Evolutionary conservation across 2,329 filamentous ascomycete species (phyloP).

Genomic region (Fusarium siculi): DNA sequence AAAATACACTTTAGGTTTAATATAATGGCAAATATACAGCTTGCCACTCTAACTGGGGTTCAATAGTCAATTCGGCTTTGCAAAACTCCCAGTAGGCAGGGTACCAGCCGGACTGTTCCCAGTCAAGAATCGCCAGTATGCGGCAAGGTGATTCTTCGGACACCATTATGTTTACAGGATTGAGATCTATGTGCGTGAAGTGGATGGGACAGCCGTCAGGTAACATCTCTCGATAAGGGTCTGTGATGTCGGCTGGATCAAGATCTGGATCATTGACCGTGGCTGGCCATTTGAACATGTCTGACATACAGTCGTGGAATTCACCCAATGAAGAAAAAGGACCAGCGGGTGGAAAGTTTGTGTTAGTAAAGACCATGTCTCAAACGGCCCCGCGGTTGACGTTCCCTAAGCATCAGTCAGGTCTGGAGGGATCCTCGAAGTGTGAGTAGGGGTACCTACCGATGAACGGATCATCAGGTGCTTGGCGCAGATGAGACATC

Average conservation of each 20-base stretch:
- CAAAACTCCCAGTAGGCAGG: not conserved
- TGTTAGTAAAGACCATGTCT: conserved; percentile 8
- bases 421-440: not conserved
- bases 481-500: not conserved
- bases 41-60: not conserved
- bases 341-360: not conserved
- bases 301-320: conserved; percentile 25
- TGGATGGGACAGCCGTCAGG: not conserved
- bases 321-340: conserved; percentile 11
- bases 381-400: conserved; percentile 9
- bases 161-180: conserved; percentile 29
- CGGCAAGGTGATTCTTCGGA: not conserved
- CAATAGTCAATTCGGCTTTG: not conserved
- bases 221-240: conserved; percentile 2
- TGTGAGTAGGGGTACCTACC: not conserved
- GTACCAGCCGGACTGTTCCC: not conserved
- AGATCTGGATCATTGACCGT: not conserved
- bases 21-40: not conserved
- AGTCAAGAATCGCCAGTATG: not conserved
- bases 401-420: not conserved
- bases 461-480: not conserved
- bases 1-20: too few species aligned
- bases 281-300: not conserved
- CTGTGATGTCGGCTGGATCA: not conserved
- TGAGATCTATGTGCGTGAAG: conserved; percentile 30